Conservation (phyloP, 1,284 basidiomycete species). For the Waitea zeae region DNA sequence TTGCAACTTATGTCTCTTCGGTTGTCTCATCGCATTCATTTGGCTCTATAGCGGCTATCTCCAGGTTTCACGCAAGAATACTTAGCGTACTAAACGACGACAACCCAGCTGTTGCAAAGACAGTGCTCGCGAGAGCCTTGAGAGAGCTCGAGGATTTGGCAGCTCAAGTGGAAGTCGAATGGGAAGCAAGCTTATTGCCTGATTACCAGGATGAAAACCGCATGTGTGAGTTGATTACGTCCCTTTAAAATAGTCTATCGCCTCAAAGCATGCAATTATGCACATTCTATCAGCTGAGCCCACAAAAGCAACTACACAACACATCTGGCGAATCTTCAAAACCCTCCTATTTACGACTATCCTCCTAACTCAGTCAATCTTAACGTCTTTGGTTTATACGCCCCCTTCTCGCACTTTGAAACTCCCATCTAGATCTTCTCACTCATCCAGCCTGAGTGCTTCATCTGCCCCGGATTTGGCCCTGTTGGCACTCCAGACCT, state of each 20-base stretch:
- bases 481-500: conserved; percentile 27
- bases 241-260: no score
- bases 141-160: no score
- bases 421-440: conserved; percentile 23
- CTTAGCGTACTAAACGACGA: no score
- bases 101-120: no score
- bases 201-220: background rate
- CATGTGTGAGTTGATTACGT: background rate
- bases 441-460: conserved; percentile 3
- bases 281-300: background rate
- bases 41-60: background rate
- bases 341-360: conserved; percentile 49
- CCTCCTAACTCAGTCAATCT: conserved; percentile 47
- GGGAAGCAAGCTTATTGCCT: background rate
- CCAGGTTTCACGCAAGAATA: no score
- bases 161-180: background rate
- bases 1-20: background rate
- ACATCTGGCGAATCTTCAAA: conserved; percentile 48
- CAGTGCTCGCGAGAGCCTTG: no score
- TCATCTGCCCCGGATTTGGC: conserved; percentile 23
- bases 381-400: conserved; percentile 13
- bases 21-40: background rate
- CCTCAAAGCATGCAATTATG: background rate
- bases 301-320: conserved; percentile 11
- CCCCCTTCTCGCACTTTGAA: conserved; percentile 16